Evolutionary conservation across 1,139 yeast species (phyloP).

Genomic region (Taphrina communis): DNA sequence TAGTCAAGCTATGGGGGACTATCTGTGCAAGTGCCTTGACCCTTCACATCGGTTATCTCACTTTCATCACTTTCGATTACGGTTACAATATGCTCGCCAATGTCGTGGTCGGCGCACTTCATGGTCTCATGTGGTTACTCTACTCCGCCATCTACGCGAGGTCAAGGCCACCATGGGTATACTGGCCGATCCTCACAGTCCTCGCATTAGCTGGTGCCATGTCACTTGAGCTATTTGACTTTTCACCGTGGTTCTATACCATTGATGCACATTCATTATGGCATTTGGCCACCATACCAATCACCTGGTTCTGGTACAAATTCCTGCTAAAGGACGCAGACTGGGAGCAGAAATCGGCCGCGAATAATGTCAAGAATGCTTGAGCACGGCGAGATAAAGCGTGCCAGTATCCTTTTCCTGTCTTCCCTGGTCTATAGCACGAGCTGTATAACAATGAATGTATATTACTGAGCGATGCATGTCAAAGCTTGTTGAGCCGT

Average conservation of each 20-base stretch:
- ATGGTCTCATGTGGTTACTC: slow-evolving; percentile 63
- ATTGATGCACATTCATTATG: slow-evolving; percentile 83
- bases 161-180: slow-evolving; percentile 52
- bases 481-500: too few species aligned
- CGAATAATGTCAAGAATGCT: slow-evolving; percentile 49
- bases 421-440: too few species aligned
- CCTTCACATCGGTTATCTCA: slow-evolving; percentile 69
- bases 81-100: slow-evolving; percentile 94
- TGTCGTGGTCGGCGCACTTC: slow-evolving; percentile 74
- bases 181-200: slow-evolving; percentile 63
- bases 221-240: slow-evolving; percentile 87
- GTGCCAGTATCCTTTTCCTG: too few species aligned
- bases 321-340: slow-evolving; percentile 27
- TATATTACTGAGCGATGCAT: too few species aligned
- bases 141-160: slow-evolving; percentile 49
- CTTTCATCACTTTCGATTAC: slow-evolving; percentile 78
- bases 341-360: slow-evolving; percentile 20
- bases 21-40: slow-evolving; percentile 60
- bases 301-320: slow-evolving; percentile 49
- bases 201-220: slow-evolving; percentile 68
- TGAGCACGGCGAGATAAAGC: background rate
- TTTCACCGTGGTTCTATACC: slow-evolving; percentile 67
- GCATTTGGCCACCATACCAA: slow-evolving; percentile 76
- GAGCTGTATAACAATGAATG: too few species aligned
- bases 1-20: slow-evolving; percentile 53